Evolutionary conservation across 208 protist species (phyloP).

Genomic region (Acanthamoeba castellanii): DNA sequence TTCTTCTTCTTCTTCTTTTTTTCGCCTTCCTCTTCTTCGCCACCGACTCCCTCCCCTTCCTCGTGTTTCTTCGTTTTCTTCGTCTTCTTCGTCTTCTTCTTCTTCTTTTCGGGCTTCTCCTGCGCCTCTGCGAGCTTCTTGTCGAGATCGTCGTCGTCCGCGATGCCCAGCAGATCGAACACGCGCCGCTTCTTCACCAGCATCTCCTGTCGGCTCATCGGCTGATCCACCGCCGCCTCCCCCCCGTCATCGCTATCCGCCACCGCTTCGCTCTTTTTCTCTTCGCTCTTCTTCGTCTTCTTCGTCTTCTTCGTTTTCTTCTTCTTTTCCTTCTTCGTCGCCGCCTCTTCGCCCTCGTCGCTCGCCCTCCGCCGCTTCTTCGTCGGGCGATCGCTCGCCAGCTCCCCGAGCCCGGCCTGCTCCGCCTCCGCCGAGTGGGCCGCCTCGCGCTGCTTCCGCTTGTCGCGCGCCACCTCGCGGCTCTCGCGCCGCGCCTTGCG

Average conservation of each 20-base stretch:
- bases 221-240: no score
- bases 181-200: neutral
- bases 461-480: neutral
- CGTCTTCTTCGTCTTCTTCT: neutral
- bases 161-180: neutral
- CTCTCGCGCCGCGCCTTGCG: neutral
- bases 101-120: neutral
- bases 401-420: neutral
- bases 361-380: neutral
- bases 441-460: neutral
- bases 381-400: no score
- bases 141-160: neutral
- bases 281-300: neutral
- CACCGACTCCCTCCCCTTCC: neutral
- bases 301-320: neutral
- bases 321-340: neutral
- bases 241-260: no score
- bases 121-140: no score
- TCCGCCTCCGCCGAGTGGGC: neutral
- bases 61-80: neutral
- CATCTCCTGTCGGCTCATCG: neutral
- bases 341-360: neutral
- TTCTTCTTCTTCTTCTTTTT: no score
- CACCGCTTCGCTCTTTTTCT: neutral
- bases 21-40: neutral